phyloP scores from a whole-genome alignment of 257 asterid genomes.

The Ilex aquifolium region DNA sequence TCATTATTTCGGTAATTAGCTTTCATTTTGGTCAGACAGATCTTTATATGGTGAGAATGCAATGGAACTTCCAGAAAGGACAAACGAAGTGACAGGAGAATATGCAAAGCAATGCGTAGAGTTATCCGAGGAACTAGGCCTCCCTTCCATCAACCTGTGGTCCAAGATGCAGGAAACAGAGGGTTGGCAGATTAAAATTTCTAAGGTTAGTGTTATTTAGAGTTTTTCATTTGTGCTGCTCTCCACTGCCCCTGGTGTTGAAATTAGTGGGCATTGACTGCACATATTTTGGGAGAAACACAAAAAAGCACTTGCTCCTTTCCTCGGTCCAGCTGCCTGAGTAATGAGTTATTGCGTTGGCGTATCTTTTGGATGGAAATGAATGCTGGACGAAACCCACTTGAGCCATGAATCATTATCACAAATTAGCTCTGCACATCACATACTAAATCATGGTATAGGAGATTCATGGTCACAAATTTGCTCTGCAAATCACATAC shows the following conservation, averaged over 20 bases:
- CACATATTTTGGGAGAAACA: too few relatives aligned
- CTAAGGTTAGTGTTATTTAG: conserved; percentile 29
- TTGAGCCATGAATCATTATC: too few relatives aligned
- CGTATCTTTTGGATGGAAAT: too few relatives aligned
- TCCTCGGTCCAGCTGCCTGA: too few relatives aligned
- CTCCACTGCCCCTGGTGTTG: neutral
- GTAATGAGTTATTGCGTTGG: too few relatives aligned
- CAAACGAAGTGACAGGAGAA: conserved; percentile 53
- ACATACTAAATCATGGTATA: too few relatives aligned
- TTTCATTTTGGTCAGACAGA: conserved; percentile 31
- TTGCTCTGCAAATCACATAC: too few relatives aligned
- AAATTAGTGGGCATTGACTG: neutral
- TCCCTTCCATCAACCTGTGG: conserved; percentile 79
- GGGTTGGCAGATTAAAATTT: conserved; percentile 66
- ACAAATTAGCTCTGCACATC: too few relatives aligned
- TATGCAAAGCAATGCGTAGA: conserved; percentile 67
- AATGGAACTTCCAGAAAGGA: conserved; percentile 62
- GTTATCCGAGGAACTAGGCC: conserved; percentile 65
- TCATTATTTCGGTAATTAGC: neutral
- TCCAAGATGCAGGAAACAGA: conserved; percentile 83
- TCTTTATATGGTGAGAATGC: conserved; percentile 67
- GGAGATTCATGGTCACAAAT: too few relatives aligned
- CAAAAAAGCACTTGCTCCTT: too few relatives aligned
- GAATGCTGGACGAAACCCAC: too few relatives aligned
- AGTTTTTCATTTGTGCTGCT: neutral